phyloP scores from a whole-genome alignment of 257 asterid genomes.

The Solanum tacnaense region DNA sequence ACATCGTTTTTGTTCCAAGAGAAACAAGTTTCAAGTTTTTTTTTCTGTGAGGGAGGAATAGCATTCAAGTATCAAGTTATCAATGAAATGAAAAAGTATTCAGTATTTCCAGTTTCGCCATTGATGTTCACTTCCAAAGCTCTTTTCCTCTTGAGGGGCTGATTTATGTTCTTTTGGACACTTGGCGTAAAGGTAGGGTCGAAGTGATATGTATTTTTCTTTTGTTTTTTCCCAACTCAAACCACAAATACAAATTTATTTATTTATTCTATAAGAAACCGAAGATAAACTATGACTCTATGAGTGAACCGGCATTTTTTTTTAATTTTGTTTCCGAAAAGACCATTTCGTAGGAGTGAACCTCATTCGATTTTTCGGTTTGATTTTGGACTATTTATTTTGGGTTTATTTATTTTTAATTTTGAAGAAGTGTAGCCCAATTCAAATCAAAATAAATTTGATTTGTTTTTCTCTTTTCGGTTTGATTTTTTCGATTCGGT shows the following conservation, averaged over 20 bases:
- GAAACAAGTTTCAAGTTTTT: background rate
- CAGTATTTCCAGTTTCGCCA: background rate
- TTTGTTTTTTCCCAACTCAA: background rate
- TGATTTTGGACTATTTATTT: too few relatives aligned
- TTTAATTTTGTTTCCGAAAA: too few relatives aligned
- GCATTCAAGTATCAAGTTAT: background rate
- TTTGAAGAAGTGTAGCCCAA: too few relatives aligned
- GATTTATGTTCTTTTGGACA: background rate
- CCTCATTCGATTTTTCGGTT: too few relatives aligned
- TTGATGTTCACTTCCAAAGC: background rate
- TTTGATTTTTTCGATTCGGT: too few relatives aligned
- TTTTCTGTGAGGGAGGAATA: background rate
- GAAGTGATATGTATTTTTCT: background rate
- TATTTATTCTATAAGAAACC: background rate
- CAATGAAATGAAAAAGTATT: background rate
- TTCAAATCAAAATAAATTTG: too few relatives aligned
- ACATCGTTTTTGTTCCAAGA: slow-evolving; percentile 7
- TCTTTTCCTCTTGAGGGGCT: background rate
- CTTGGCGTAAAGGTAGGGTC: background rate
- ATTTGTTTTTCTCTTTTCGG: too few relatives aligned
- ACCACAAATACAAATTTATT: too few relatives aligned
- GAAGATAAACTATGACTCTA: background rate
- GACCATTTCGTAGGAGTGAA: background rate
- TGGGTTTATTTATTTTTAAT: too few relatives aligned
- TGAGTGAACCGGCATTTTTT: background rate